These are phyloP conservation scores for Tuber borchii DNA, from an alignment of 495 filamentous ascomycete genomes.

Conservation along the genomic window DNA sequence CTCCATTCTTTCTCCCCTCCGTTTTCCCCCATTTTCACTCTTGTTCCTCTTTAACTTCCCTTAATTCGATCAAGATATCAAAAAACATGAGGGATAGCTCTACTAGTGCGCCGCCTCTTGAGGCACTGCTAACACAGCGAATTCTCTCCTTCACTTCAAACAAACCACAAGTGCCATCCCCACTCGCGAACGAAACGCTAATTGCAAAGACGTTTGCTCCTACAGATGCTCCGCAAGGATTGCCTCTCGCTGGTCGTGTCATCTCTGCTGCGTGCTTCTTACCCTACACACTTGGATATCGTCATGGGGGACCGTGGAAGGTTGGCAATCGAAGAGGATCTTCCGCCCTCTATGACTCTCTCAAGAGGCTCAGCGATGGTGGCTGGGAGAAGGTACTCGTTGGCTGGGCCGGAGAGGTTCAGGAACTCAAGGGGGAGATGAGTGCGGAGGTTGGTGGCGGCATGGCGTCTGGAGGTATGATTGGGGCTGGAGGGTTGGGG, in stretches of 20 bases:
- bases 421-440: conserved; percentile 39
- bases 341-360: conserved; percentile 81
- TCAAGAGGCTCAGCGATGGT: conserved; percentile 72
- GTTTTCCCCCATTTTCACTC: background rate
- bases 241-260: conserved; percentile 70
- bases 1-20: background rate
- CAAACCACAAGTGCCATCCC: conserved; percentile 22
- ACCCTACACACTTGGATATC: conserved; percentile 65
- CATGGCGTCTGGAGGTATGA: conserved; percentile 16
- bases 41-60: background rate
- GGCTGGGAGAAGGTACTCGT: conserved; percentile 83
- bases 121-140: conserved; percentile 18
- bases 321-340: conserved; percentile 71
- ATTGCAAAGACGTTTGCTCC: conserved; percentile 23
- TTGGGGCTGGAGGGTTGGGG: conserved; percentile 24
- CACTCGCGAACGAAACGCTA: conserved; percentile 22
- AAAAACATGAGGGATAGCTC: conserved; percentile 15
- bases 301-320: conserved; percentile 66
- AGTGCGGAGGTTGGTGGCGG: conserved; percentile 34
- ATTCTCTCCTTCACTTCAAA: conserved; percentile 14
- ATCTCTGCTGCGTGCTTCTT: conserved; percentile 84
- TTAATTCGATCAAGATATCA: background rate
- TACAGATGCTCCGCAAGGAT: conserved; percentile 24
- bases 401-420: conserved; percentile 88
- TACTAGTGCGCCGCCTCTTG: conserved; percentile 21